phyloP scores from a whole-genome alignment of 371 early-diverging fungal species.

The Circinella umbellata region DNA sequence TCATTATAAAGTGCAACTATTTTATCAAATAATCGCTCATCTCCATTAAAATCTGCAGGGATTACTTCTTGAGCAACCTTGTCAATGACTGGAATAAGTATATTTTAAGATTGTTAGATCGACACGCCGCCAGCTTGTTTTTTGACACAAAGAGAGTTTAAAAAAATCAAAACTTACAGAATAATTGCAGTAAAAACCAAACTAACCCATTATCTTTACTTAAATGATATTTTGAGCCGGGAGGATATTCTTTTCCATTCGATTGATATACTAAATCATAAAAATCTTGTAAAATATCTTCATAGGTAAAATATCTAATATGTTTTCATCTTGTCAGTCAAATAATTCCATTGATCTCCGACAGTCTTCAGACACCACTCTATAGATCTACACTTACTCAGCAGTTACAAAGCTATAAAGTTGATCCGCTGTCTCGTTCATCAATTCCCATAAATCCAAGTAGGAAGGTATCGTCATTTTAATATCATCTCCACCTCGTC shows the following conservation, averaged over 20 bases:
- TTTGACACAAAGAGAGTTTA: neutral
- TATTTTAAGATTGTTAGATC: neutral
- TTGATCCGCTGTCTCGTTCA: slow-evolving; percentile 82
- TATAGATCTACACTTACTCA: slow-evolving; percentile 38
- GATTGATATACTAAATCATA: slow-evolving; percentile 63
- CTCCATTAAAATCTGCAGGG: slow-evolving; percentile 69
- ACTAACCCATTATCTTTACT: slow-evolving; percentile 77
- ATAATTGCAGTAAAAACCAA: slow-evolving; percentile 76
- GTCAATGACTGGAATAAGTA: slow-evolving; percentile 57
- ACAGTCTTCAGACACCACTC: too few species aligned
- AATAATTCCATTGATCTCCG: too few species aligned
- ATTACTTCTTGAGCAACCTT: slow-evolving; percentile 60
- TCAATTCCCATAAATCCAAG: slow-evolving; percentile 73
- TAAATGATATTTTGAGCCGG: slow-evolving; percentile 45
- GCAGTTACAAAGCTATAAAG: slow-evolving; percentile 76
- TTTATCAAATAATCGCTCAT: slow-evolving; percentile 74
- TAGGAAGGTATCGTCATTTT: slow-evolving; percentile 72
- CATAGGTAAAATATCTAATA: slow-evolving; percentile 64
- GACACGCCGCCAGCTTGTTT: neutral
- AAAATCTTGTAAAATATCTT: slow-evolving; percentile 68
- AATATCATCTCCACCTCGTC: slow-evolving; percentile 36
- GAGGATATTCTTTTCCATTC: slow-evolving; percentile 51
- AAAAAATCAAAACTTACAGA: slow-evolving; percentile 48
- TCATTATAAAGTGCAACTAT: slow-evolving; percentile 76
- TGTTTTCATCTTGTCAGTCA: too few species aligned